These are phyloP conservation scores for Cryptococcus neoformans DNA, from an alignment of 1,284 basidiomycete genomes.

Conservation along the genomic window DNA sequence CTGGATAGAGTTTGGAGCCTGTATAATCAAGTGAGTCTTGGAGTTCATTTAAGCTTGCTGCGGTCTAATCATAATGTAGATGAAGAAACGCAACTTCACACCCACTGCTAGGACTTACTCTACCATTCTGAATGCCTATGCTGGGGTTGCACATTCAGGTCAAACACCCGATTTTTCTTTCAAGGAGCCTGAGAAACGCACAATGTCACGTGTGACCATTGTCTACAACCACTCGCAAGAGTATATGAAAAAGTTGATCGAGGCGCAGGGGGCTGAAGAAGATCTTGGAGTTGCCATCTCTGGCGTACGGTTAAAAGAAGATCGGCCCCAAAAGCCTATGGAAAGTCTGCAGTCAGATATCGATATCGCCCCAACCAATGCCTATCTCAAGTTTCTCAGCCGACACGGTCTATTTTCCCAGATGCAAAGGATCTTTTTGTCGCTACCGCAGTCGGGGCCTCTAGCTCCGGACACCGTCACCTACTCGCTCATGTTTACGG, in stretches of 20 bases:
- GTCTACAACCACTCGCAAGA: slow-evolving; percentile 40
- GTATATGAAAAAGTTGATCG: slow-evolving; percentile 18
- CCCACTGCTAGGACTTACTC: slow-evolving; percentile 44
- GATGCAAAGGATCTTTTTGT: slow-evolving; percentile 37
- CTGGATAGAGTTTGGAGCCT: slow-evolving; percentile 38
- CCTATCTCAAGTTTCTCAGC: slow-evolving; percentile 45
- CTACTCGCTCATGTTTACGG: slow-evolving; percentile 38
- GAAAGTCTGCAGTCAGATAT: slow-evolving; percentile 15
- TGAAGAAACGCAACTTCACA: slow-evolving; percentile 46
- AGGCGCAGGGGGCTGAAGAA: not conserved
- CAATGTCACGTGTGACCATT: slow-evolving; percentile 33
- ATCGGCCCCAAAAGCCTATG: not conserved
- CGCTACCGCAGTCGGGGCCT: slow-evolving; percentile 31
- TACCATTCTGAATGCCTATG: slow-evolving; percentile 43
- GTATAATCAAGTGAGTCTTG: slow-evolving; percentile 39
- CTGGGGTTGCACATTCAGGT: slow-evolving; percentile 22
- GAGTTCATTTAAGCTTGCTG: not conserved
- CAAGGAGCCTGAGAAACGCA: slow-evolving; percentile 18
- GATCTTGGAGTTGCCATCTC: not conserved
- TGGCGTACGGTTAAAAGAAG: not conserved
- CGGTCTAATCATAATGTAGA: slow-evolving; percentile 19
- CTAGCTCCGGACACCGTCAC: slow-evolving; percentile 38
- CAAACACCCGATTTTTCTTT: slow-evolving; percentile 7
- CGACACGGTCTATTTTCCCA: slow-evolving; percentile 35
- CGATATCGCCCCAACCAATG: slow-evolving; percentile 35